Conservation (phyloP, 805 yeast genomes). For the Candida sonorensis region DNA sequence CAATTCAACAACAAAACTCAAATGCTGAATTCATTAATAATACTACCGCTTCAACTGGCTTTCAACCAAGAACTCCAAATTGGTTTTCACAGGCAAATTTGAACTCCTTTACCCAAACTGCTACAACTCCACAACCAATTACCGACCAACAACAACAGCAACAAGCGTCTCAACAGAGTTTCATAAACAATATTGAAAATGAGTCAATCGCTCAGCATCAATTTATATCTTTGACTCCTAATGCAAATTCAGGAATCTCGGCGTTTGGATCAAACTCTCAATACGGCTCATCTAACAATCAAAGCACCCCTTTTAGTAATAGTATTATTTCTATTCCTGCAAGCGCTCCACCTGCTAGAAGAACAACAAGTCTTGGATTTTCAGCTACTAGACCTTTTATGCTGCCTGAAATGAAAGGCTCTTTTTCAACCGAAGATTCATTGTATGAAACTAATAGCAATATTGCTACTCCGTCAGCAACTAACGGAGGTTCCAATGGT, state of each 20-base stretch:
- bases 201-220: too few species aligned
- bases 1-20: slow-evolving; percentile 7
- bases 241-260: slow-evolving; percentile 11
- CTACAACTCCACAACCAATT: slow-evolving; percentile 18
- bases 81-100: too few species aligned
- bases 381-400: slow-evolving; percentile 15
- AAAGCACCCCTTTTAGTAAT: slow-evolving; percentile 18
- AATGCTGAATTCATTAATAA: too few species aligned
- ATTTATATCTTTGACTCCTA: slow-evolving; percentile 19
- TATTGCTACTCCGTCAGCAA: too few species aligned
- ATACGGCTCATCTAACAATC: slow-evolving; percentile 6
- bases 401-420: slow-evolving; percentile 13
- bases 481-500: too few species aligned
- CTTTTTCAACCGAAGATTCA: too few species aligned
- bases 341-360: slow-evolving; percentile 19
- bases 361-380: slow-evolving; percentile 15
- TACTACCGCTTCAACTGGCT: slow-evolving; percentile 3
- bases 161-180: not conserved
- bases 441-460: too few species aligned
- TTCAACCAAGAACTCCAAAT: slow-evolving; percentile 29
- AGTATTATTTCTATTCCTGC: slow-evolving; percentile 11
- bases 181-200: too few species aligned
- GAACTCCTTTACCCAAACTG: too few species aligned
- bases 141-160: slow-evolving; percentile 3
- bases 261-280: slow-evolving; percentile 12